A percentile compares a stretch with the other conserved stretches of the same genome.
These are phyloP conservation scores for Heterobasidion irregulare DNA, from an alignment of 1,284 basidiomycete genomes.

Conservation along the genomic window DNA sequence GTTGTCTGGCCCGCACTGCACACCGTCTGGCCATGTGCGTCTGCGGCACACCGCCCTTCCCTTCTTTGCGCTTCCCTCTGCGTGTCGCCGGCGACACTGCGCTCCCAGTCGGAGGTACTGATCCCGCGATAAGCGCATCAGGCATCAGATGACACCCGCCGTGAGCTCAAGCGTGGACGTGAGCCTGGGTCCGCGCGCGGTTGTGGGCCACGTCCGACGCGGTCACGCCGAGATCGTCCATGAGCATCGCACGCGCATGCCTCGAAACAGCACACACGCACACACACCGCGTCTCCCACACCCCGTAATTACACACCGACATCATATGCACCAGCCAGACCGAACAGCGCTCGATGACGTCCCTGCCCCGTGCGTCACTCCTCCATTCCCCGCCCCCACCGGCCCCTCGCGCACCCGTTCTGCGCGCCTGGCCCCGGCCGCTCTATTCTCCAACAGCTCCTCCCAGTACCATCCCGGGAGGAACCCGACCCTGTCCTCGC, in stretches of 20 bases:
- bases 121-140: background rate
- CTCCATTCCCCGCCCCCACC: no score
- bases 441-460: slow-evolving; percentile 16
- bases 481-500: slow-evolving; percentile 69
- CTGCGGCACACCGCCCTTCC: background rate
- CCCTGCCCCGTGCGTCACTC: background rate
- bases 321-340: background rate
- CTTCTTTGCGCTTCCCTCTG: background rate
- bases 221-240: no score
- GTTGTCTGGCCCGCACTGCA: no score
- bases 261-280: background rate
- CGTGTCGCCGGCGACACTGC: background rate
- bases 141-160: background rate
- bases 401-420: no score
- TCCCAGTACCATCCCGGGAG: slow-evolving; percentile 66
- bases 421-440: background rate
- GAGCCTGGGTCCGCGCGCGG: no score
- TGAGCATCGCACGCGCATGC: no score
- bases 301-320: background rate
- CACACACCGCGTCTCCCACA: background rate
- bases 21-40: background rate
- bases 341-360: background rate
- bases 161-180: background rate
- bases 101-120: background rate
- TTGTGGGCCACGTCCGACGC: no score